Conservation (phyloP, 192 early-diverging fungal species). For the Linnemannia elongata region DNA sequence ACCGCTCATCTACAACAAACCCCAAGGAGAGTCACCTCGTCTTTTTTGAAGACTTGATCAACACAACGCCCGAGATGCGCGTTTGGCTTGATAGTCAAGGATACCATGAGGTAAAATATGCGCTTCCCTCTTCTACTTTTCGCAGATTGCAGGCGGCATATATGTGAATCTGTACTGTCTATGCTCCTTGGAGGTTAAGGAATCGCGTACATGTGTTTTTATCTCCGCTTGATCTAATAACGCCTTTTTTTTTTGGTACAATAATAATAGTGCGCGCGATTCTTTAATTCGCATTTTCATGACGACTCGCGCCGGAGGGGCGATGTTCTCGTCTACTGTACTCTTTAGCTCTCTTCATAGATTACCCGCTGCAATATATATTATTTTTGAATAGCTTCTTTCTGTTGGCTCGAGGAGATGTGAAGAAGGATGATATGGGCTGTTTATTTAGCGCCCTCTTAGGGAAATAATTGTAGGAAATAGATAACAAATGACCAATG, state of each 20-base stretch:
- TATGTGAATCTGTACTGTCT: too few species aligned
- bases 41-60: constrained; percentile 77
- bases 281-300: constrained; percentile 94
- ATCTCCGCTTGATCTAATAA: background rate
- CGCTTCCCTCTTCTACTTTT: background rate
- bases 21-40: constrained; percentile 73
- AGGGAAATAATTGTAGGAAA: too few species aligned
- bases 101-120: constrained; percentile 68
- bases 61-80: constrained; percentile 40
- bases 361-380: background rate
- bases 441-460: background rate
- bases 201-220: background rate
- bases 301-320: constrained; percentile 84
- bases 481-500: background rate
- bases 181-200: too few species aligned
- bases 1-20: background rate
- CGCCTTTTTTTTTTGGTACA: background rate
- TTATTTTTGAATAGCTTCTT: background rate
- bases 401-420: too few species aligned
- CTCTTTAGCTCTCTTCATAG: background rate
- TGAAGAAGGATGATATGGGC: background rate
- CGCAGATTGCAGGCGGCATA: background rate
- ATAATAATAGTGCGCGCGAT: constrained; percentile 72
- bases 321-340: constrained; percentile 85
- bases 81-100: constrained; percentile 53